These are phyloP conservation scores for Jimgerdemannia lactiflua DNA, from an alignment of 192 early-diverging fungal genomes.

Conservation along the genomic window DNA sequence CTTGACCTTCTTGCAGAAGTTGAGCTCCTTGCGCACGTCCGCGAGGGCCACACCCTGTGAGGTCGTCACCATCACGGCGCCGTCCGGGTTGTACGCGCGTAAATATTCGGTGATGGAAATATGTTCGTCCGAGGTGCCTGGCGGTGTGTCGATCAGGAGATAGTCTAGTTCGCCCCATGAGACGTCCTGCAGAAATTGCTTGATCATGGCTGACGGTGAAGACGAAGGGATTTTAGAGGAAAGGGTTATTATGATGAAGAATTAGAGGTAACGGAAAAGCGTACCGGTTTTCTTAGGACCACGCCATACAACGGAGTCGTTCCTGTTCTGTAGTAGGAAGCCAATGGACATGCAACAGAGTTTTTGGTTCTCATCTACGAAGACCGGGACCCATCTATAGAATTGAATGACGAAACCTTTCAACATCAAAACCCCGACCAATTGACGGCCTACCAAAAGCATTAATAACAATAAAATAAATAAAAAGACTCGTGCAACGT, in stretches of 20 bases:
- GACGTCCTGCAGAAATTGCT: slow-evolving; percentile 96
- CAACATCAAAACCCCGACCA: too few relatives aligned
- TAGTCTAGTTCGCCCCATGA: slow-evolving; percentile 91
- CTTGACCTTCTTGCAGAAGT: slow-evolving; percentile 91
- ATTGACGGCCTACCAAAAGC: too few relatives aligned
- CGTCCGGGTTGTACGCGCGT: slow-evolving; percentile 70
- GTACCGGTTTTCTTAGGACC: slow-evolving; percentile 88
- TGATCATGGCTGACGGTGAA: slow-evolving; percentile 64
- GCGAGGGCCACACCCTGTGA: slow-evolving; percentile 85
- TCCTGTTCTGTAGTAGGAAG: slow-evolving; percentile 84
- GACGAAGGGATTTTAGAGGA: neutral
- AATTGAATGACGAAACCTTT: too few relatives aligned
- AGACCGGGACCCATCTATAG: too few relatives aligned
- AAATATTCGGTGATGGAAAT: slow-evolving; percentile 81
- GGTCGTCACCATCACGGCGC: slow-evolving; percentile 91
- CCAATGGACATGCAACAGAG: slow-evolving; percentile 76
- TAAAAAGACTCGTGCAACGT: slow-evolving; percentile 54
- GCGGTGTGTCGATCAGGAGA: slow-evolving; percentile 94
- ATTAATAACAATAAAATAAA: too few relatives aligned
- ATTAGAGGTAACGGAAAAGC: neutral
- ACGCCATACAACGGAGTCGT: slow-evolving; percentile 94
- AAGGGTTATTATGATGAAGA: too few relatives aligned
- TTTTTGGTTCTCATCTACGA: too few relatives aligned
- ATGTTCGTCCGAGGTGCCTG: slow-evolving; percentile 97
- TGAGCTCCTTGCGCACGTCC: slow-evolving; percentile 98